Evolutionary conservation across 345 rosid genomes (phyloP).

Genomic region (Clarkia xantiana): DNA sequence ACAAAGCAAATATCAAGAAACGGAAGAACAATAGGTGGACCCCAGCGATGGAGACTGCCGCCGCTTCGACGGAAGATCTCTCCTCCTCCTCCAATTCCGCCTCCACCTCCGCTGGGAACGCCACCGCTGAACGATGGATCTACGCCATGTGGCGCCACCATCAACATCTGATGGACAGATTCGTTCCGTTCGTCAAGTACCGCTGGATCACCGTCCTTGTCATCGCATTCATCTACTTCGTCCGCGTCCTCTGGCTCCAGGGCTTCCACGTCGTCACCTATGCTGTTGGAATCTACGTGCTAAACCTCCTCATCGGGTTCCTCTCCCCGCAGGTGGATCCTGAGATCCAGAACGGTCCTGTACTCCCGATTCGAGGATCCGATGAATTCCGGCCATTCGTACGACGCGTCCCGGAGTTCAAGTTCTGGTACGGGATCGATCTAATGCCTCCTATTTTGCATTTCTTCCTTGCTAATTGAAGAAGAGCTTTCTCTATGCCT

Average conservation of each 20-base stretch:
- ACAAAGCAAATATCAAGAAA: no score
- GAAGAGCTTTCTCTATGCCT: no score
- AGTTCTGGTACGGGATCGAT: slow-evolving; percentile 46
- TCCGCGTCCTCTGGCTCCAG: slow-evolving; percentile 67
- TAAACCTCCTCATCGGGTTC: slow-evolving; percentile 75
- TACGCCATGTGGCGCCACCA: slow-evolving; percentile 34
- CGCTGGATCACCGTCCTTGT: slow-evolving; percentile 60
- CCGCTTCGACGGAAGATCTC: slow-evolving; percentile 21
- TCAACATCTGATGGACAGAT: slow-evolving; percentile 60
- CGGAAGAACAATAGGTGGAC: slow-evolving; percentile 2
- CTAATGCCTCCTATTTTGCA: neutral
- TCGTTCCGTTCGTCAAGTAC: slow-evolving; percentile 40
- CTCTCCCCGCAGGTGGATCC: slow-evolving; percentile 94
- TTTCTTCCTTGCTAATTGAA: neutral
- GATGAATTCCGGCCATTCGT: slow-evolving; percentile 93
- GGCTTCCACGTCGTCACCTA: slow-evolving; percentile 89
- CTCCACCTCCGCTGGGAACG: slow-evolving; percentile 10
- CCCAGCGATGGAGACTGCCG: slow-evolving; percentile 24
- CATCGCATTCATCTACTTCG: slow-evolving; percentile 35
- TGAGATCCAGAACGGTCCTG: slow-evolving; percentile 43
- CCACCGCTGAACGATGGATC: slow-evolving; percentile 15
- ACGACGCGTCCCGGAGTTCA: slow-evolving; percentile 86
- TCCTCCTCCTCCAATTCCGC: slow-evolving; percentile 19
- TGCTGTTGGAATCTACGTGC: slow-evolving; percentile 77
- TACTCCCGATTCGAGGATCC: slow-evolving; percentile 74